These are phyloP conservation scores for Hyaloscypha hepaticicola DNA, from an alignment of 495 filamentous ascomycete species.

Conservation along the genomic window DNA sequence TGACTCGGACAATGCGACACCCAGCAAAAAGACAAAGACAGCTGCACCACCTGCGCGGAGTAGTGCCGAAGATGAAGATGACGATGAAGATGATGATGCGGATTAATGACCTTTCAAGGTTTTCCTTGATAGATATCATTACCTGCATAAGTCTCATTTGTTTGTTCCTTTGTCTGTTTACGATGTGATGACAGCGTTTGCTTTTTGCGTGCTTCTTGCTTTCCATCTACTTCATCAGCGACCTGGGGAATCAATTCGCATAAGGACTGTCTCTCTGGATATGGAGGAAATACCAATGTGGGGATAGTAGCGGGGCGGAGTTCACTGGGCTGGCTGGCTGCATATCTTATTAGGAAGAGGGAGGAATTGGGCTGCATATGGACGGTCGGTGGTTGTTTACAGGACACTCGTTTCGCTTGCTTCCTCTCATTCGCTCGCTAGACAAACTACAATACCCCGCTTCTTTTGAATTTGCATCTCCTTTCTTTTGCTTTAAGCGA, in stretches of 20 bases:
- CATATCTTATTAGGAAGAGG: conserved; percentile 15
- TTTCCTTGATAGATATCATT: neutral
- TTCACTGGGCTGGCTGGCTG: conserved; percentile 17
- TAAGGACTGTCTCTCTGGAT: conserved; percentile 12
- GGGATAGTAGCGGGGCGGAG: conserved; percentile 18
- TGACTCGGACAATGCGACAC: conserved; percentile 39
- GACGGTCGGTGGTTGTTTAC: conserved; percentile 18
- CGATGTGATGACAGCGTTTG: conserved; percentile 34
- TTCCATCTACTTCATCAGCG: conserved; percentile 23
- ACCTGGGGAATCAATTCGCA: neutral
- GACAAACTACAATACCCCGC: conserved; percentile 31
- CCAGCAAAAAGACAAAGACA: conserved; percentile 57
- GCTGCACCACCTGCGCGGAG: conserved; percentile 35
- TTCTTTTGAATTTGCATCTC: conserved; percentile 19
- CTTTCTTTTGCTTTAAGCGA: conserved; percentile 12
- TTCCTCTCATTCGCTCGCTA: conserved; percentile 24
- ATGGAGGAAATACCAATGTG: conserved; percentile 21
- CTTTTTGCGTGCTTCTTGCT: conserved; percentile 20
- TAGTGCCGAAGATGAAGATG: conserved; percentile 40
- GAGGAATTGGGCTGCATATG: conserved; percentile 26
- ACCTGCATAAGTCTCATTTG: conserved; percentile 12
- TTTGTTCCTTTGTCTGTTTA: conserved; percentile 29
- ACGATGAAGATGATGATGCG: conserved; percentile 52
- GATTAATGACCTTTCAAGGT: conserved; percentile 24
- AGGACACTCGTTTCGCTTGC: conserved; percentile 30